These are phyloP conservation scores for Claviceps monticola DNA, from an alignment of 2,329 filamentous ascomycete species.

Conservation along the genomic window DNA sequence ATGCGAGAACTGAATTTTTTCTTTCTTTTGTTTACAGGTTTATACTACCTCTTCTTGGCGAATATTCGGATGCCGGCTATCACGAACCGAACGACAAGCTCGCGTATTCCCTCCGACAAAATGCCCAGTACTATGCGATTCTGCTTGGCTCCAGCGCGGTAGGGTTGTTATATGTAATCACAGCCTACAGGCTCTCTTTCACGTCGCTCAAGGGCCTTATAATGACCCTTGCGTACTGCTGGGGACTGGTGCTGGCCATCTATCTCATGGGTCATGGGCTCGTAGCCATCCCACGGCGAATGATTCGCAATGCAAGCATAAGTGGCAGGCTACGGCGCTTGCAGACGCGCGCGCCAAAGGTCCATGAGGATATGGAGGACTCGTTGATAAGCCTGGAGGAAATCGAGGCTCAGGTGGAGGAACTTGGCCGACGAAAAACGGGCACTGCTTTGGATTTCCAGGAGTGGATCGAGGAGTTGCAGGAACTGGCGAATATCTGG, in stretches of 20 bases:
- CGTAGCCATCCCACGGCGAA: conserved; percentile 71
- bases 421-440: conserved; percentile 68
- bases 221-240: conserved; percentile 91
- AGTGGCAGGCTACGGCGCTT: conserved; percentile 60
- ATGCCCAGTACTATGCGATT: conserved; percentile 78
- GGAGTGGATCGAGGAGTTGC: conserved; percentile 93
- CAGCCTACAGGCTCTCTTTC: conserved; percentile 60
- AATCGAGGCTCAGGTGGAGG: conserved; percentile 65
- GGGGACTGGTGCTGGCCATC: conserved; percentile 81
- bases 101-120: conserved; percentile 71
- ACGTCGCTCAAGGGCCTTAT: conserved; percentile 66
- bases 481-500: conserved; percentile 58
- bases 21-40: conserved; percentile 38
- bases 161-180: conserved; percentile 71
- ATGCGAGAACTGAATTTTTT: neutral
- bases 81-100: conserved; percentile 71
- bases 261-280: conserved; percentile 97
- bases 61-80: conserved; percentile 90
- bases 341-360: conserved; percentile 63
- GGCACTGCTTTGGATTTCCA: conserved; percentile 62
- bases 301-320: conserved; percentile 69
- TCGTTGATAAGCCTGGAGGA: conserved; percentile 67
- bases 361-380: conserved; percentile 81
- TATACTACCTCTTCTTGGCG: conserved; percentile 81
- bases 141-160: conserved; percentile 55